Evolutionary conservation across 208 protist genomes (phyloP), one percentile per base, ranked within the genome.

Genomic region (Acanthamoeba royreba): DNA sequence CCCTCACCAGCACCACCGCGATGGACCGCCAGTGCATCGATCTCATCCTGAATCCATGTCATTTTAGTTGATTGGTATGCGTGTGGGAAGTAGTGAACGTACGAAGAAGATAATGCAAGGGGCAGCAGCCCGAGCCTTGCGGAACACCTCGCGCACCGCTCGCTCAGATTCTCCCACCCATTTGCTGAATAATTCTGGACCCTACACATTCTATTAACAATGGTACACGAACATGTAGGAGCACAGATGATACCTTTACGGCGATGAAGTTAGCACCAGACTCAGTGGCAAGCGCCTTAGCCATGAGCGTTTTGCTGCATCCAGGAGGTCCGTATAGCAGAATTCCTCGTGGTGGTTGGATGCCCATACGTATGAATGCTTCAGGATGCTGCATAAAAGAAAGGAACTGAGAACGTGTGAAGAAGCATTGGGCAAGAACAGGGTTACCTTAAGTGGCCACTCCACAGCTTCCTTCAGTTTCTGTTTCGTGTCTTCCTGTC

Each of bases 41-140:
- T 97, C 90, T 97, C 95, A 89, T 96, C 95, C 94, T 96, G 7
- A 8, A 43, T 87, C 5, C 15, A 63, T 28, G 49, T n/a, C n/a
- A n/a, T 17, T 38, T 43, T 40, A 90, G 31, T 87, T n/a, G n/a
- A n/a, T n/a, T n/a, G n/a, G n/a, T n/a, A n/a, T n/a, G n/a, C n/a
- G n/a, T n/a, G n/a, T n/a, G n/a, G n/a, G n/a, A n/a, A n/a, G n/a
- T n/a, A n/a, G n/a, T 63, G 52, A 53, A 96, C 45, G 38, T 52
- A 92, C 98, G 83, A 99, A 99, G 95, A 99, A 99, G 19, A 99
- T 87, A 47, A 99, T 97, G n/a, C 96, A 97, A 0, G 99, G 99
- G 4, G 99, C 94, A 15, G 96, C 94, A 25, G 94, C 92, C 28
- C 98, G 95, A 1, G 99, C 99, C 38, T 96, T 97, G 43, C 93